Percentiles rank a stretch among this genome's conserved stretches.
phyloP scores from a whole-genome alignment of 495 filamentous ascomycete species.

The Darksidea phi region DNA sequence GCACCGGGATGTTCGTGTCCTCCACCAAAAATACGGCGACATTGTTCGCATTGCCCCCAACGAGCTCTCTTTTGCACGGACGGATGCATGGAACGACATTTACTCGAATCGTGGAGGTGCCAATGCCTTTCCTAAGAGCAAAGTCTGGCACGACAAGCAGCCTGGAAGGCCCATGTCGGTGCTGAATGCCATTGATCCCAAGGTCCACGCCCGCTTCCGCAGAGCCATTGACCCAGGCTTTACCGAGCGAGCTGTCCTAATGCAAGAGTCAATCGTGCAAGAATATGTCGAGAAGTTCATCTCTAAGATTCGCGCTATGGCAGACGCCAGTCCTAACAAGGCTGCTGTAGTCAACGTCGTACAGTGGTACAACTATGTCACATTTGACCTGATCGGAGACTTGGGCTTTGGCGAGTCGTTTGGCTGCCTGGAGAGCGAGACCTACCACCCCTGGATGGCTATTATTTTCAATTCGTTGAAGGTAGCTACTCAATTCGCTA shows the following conservation, averaged over 20 bases:
- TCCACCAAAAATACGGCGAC: conserved; percentile 25
- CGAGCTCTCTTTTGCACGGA: conserved; percentile 39
- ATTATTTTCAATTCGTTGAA: conserved; percentile 37
- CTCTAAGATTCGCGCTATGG: conserved; percentile 17
- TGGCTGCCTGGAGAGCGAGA: conserved; percentile 29
- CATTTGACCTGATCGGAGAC: conserved; percentile 43
- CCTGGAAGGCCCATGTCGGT: background rate
- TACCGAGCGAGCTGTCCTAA: conserved; percentile 15
- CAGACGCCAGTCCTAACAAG: background rate
- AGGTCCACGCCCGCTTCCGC: conserved; percentile 33
- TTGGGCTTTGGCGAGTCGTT: conserved; percentile 42
- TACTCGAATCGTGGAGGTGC: conserved; percentile 31
- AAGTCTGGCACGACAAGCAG: conserved; percentile 10
- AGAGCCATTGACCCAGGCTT: conserved; percentile 33
- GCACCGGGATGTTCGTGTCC: background rate
- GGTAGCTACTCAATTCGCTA: conserved; percentile 26
- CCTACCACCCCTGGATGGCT: conserved; percentile 32
- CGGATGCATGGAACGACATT: conserved; percentile 41
- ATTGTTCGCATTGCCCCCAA: conserved; percentile 39
- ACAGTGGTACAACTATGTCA: conserved; percentile 39
- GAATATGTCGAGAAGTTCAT: conserved; percentile 37
- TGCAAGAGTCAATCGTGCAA: conserved; percentile 36
- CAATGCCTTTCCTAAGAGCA: conserved; percentile 25
- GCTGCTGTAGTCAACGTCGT: conserved; percentile 33
- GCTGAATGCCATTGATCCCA: conserved; percentile 21